phyloP scores from a whole-genome alignment of 1,139 yeast species.

The Yueomyces sp. region DNA sequence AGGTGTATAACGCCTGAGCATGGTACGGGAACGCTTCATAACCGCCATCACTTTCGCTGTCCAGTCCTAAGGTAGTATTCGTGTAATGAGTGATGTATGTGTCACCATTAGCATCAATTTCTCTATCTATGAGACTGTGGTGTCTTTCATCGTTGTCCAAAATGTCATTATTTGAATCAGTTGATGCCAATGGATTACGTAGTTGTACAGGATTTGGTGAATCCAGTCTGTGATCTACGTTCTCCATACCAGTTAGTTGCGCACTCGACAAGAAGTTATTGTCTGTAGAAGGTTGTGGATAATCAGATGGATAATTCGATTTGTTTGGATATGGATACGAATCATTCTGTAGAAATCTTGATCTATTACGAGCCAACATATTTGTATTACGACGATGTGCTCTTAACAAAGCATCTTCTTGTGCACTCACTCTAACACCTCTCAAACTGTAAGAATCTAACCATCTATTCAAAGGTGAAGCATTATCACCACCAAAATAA shows the following conservation, averaged over 20 bases:
- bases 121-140: background rate
- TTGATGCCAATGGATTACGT: background rate
- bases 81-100: conserved; percentile 22
- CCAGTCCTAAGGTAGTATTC: conserved; percentile 18
- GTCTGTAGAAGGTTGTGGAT: conserved; percentile 1
- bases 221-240: conserved; percentile 13
- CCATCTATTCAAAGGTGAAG: conserved; percentile 69
- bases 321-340: too few species aligned
- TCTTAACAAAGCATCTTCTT: conserved; percentile 15
- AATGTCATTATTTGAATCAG: background rate
- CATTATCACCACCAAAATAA: conserved; percentile 75
- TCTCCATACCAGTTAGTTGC: conserved; percentile 28
- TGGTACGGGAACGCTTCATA: conserved; percentile 59
- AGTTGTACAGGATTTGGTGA: too few species aligned
- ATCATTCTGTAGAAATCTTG: background rate
- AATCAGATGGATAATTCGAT: background rate
- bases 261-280: conserved; percentile 23
- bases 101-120: conserved; percentile 8
- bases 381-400: conserved; percentile 11
- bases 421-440: conserved; percentile 28
- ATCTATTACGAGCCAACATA: background rate
- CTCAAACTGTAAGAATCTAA: conserved; percentile 59
- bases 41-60: conserved; percentile 21
- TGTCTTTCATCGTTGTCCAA: background rate
- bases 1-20: conserved; percentile 78